These are phyloP conservation scores for Daldinia childiae DNA, from an alignment of 495 filamentous ascomycete species.

Conservation along the genomic window DNA sequence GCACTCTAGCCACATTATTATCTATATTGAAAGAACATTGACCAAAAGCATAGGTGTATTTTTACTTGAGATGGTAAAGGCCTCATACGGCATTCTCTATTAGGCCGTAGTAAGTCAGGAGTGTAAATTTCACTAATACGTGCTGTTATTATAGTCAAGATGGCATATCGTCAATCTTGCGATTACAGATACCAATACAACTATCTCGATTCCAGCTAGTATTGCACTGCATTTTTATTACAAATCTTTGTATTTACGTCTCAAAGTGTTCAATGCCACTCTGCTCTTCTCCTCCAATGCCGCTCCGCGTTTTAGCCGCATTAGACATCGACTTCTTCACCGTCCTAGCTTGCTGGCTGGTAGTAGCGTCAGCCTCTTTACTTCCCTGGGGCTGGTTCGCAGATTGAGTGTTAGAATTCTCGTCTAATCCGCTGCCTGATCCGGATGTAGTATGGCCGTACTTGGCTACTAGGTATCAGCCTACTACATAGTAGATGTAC, in stretches of 20 bases:
- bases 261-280: slow-evolving; percentile 18
- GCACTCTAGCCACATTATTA: neutral
- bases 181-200: neutral
- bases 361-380: neutral
- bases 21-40: neutral
- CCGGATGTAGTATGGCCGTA: slow-evolving; percentile 6
- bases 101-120: neutral
- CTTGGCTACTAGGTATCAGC: slow-evolving; percentile 20
- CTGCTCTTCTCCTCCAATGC: slow-evolving; percentile 3
- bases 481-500: neutral
- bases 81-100: neutral
- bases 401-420: slow-evolving; percentile 6
- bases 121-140: neutral
- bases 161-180: neutral
- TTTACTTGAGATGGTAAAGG: no score
- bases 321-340: neutral
- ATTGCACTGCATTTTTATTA: neutral
- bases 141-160: neutral
- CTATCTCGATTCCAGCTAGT: neutral
- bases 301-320: neutral
- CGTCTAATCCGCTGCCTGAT: slow-evolving; percentile 13
- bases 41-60: neutral
- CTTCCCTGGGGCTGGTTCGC: slow-evolving; percentile 6
- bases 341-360: neutral
- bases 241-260: neutral